phyloP scores from a whole-genome alignment of 768 basidiomycete species.

The Coprinopsis marcescibilis region DNA sequence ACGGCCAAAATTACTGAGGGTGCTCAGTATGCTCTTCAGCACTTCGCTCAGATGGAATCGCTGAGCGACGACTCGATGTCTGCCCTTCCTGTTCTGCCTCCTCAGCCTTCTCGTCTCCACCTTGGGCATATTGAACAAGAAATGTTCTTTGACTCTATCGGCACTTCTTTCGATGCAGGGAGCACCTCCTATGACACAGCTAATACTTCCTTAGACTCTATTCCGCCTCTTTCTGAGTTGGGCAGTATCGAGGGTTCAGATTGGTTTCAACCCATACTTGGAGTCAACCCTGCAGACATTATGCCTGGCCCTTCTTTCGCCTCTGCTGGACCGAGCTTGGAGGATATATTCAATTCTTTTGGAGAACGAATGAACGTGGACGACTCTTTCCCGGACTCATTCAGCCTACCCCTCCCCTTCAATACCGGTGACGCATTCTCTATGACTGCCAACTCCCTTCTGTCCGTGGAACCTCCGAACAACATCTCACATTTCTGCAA shows the following conservation, averaged over 20 bases:
- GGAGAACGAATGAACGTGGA: background rate
- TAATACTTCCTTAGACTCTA: background rate
- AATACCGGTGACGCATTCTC: background rate
- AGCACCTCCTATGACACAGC: background rate
- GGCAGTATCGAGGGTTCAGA: conserved; percentile 1
- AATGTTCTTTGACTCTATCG: background rate
- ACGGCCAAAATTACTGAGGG: conserved; percentile 30
- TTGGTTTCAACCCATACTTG: conserved; percentile 15
- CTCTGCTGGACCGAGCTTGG: conserved; percentile 1
- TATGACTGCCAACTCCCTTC: background rate
- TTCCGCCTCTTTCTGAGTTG: conserved; percentile 2
- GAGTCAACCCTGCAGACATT: conserved; percentile 29
- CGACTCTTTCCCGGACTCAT: background rate
- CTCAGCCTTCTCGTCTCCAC: no score
- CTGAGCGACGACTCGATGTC: background rate
- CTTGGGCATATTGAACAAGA: no score
- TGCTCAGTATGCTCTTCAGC: conserved; percentile 27
- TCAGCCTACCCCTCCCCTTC: background rate
- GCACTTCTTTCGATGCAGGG: background rate
- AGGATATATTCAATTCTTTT: conserved; percentile 5
- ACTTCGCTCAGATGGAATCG: conserved; percentile 16
- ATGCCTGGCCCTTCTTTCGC: conserved; percentile 16
- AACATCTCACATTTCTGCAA: background rate
- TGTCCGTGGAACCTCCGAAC: background rate
- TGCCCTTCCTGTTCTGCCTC: no score